Base-by-base conservation (phyloP, 2,329 filamentous ascomycete species). In the Aspergillus versicolor region DNA sequence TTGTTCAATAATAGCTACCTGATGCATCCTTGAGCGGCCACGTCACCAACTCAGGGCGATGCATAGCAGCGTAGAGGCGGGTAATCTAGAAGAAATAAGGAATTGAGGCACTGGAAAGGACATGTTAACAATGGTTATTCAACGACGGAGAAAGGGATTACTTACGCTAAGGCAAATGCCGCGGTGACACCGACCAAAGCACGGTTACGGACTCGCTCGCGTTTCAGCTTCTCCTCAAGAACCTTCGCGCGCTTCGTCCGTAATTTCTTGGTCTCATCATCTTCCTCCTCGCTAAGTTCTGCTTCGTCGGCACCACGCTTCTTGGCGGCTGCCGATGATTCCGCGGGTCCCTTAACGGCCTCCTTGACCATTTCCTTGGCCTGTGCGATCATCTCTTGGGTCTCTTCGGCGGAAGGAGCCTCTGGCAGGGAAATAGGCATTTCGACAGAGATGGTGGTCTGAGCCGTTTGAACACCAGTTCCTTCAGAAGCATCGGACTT, bases 81-180 rank as follows among this genome's bases (percentile, higher is more conserved):
- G 44, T 30, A 43, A 50, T 60, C 57, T 72, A 77, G 63, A 79
- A 77, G 66, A 79, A 78, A 64, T 79, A 80, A 22, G 77, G 77
- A 64, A 80, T 78, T 13, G 76, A 73, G 41, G 77, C 76, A 47
- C 77, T 80, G 56, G 21, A 45, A 4, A 44, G 5, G 17, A 24
- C 8, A 38, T 11, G 63, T 73, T 63, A 70, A 65, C 56, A 38
- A 51, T 11, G 30, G 45, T 13, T 24, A 12, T 24, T 24, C n/a
- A 47, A 19, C 22, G 17, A n/a, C 15, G 22, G n/a, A 17, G 43
- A 47, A 49, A 43, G 15, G 13, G 52, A 44, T 30, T 54, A 88
- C 92, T 79, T 84, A 97, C 94, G 92, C 92, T 74, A 97, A 84
- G 56, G 90, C 91, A 72, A 97, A 82, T 46, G 91, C 94, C 57